phyloP scores from a whole-genome alignment of 1,284 basidiomycete species.

The Volvariella volvacea region DNA sequence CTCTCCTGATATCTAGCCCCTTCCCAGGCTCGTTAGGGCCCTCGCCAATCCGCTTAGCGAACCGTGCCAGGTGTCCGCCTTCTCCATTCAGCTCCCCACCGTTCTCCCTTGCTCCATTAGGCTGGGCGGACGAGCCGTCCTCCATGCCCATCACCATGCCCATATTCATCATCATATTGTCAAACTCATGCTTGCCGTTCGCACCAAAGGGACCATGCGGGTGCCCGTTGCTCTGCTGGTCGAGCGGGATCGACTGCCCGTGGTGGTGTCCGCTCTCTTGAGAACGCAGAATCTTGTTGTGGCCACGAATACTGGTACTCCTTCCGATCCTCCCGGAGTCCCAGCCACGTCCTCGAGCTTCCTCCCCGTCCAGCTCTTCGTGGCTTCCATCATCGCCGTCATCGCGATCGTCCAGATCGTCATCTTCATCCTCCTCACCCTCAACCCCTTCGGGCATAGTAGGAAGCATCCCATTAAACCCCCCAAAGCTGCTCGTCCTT shows the following conservation, averaged over 20 bases:
- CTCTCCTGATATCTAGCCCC: neutral
- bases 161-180: no score
- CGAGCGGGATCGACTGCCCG: no score
- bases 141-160: no score
- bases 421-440: conserved; percentile 14
- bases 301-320: neutral
- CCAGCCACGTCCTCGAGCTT: conserved; percentile 5
- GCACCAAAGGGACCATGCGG: no score
- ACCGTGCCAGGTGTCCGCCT: no score
- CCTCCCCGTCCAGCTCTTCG: conserved; percentile 8
- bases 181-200: no score
- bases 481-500: conserved; percentile 10
- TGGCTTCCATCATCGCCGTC: conserved; percentile 8
- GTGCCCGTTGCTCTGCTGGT: no score
- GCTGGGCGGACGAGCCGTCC: no score
- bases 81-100: no score
- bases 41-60: no score
- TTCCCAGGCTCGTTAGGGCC: neutral
- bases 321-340: conserved; percentile 9
- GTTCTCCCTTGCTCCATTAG: no score
- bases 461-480: conserved; percentile 13
- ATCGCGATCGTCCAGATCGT: conserved; percentile 10
- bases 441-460: conserved; percentile 23
- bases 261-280: no score
- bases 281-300: neutral